Evolutionary conservation across 805 yeast genomes (phyloP), one percentile per base, ranked within the genome.

Genomic region (Candida pseudoglaebosa): DNA sequence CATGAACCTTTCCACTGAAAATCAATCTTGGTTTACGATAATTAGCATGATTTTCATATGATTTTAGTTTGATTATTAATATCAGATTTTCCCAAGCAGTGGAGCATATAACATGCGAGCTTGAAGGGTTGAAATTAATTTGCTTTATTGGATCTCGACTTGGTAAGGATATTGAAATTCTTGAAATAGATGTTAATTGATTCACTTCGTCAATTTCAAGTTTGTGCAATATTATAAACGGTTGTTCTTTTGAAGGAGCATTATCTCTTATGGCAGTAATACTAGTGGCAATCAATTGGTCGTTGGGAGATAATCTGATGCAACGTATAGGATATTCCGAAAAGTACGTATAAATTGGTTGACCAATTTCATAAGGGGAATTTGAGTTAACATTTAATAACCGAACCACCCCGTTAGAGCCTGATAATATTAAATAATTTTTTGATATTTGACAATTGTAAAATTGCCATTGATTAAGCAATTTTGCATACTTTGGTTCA

Each of bases 101-200:
- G 14, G 91, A 78, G 49, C 95, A 87, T 3, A 89, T 68, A 24
- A 90, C 50, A 49, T 83, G 83, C 3, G 76, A 63, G 0, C 88
- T 85, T 39, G 83, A 82, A 1, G 77, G 67, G 4, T 95, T 85
- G 56, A 90, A 86, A 35, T 78, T 75, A 7, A 90, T 59, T 2
- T 83, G 69, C 46, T 82, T 82, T 28, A 90, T 78, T 1, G 95
- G 95, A 57, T 91, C 97, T 21, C 86, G 63, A 57, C 87, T 88
- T 0, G 97, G 96, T 36, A 86, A 70, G 0, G 95, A 82, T 22
- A 89, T 78, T 2, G 89, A 78, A 7, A 82, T 71, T 2, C 87
- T 83, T 30, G 75, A 77, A 3, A 73, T 77, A 17, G 64, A 47
- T 5, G 40, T 44, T 5, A 59, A 37, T 13, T 44, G 40, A 16